Conservation (phyloP, 1,139 yeast genomes). For the Diutina scorzettiae region DNA sequence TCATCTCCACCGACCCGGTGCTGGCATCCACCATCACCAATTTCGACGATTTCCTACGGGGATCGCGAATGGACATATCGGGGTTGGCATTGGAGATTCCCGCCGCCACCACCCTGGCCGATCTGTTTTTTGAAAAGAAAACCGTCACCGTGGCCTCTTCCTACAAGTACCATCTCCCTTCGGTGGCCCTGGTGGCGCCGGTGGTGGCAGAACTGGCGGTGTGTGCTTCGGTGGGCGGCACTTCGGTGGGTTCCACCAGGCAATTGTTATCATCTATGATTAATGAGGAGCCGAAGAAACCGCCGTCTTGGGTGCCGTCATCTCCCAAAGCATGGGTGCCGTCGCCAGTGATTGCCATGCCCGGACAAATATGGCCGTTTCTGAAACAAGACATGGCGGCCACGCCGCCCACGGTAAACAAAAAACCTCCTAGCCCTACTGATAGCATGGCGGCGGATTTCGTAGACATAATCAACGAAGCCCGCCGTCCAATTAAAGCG, state of each 20-base stretch:
- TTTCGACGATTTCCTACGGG: background rate
- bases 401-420: background rate
- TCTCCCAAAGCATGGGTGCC: background rate
- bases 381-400: background rate
- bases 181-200: background rate
- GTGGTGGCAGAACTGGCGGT: background rate
- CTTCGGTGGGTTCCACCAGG: background rate
- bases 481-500: background rate
- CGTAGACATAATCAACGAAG: background rate
- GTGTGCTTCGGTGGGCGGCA: background rate
- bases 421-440: background rate
- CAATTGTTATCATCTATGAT: background rate
- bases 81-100: background rate
- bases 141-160: background rate
- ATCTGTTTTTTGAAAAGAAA: constrained; percentile 1
- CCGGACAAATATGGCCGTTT: background rate
- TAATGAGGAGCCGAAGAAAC: background rate
- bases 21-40: background rate
- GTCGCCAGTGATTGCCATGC: background rate
- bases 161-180: background rate
- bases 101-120: background rate
- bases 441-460: background rate
- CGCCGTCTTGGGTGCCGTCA: background rate
- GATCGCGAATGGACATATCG: background rate
- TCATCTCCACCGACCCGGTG: background rate